phyloP scores from a whole-genome alignment of 306 rosid genomes.

The Medicago ruthenica region DNA sequence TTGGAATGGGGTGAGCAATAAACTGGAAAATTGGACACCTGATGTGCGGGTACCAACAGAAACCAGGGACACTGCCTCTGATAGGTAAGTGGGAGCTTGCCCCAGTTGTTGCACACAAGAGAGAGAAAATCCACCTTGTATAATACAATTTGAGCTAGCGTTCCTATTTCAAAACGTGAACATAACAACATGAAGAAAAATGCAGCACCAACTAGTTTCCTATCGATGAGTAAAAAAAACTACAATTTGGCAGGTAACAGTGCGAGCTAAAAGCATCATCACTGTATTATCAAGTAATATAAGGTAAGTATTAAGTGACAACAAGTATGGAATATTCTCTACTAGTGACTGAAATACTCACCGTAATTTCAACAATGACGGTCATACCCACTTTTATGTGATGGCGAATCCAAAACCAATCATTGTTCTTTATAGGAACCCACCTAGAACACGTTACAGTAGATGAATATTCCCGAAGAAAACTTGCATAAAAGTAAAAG shows the following conservation, averaged over 20 bases:
- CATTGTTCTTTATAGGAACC: slow-evolving; percentile 93
- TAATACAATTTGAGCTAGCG: slow-evolving; percentile 11
- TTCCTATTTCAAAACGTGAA: slow-evolving; percentile 27
- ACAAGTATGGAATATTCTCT: slow-evolving; percentile 7
- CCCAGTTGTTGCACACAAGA: slow-evolving; percentile 20
- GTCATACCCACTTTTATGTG: slow-evolving; percentile 93
- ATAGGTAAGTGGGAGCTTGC: background rate
- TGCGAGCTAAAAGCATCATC: slow-evolving; percentile 32
- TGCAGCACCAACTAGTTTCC: slow-evolving; percentile 9
- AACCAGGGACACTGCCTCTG: background rate
- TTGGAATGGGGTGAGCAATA: background rate
- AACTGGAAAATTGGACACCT: slow-evolving; percentile 11
- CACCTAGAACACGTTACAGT: slow-evolving; percentile 67
- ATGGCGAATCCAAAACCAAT: slow-evolving; percentile 99
- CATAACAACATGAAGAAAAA: slow-evolving; percentile 21
- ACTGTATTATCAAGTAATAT: slow-evolving; percentile 8
- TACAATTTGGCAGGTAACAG: background rate
- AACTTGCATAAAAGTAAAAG: slow-evolving; percentile 33
- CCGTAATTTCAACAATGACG: slow-evolving; percentile 87
- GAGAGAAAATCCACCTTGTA: slow-evolving; percentile 6
- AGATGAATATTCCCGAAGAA: slow-evolving; percentile 44
- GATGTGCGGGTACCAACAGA: background rate
- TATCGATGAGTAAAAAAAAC: slow-evolving; percentile 18
- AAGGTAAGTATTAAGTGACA: slow-evolving; percentile 38
- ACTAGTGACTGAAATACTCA: slow-evolving; percentile 54